Evolutionary conservation across 768 basidiomycete species (phyloP), one percentile per base, ranked within the genome.

Genomic region (Mycena belliarum): DNA sequence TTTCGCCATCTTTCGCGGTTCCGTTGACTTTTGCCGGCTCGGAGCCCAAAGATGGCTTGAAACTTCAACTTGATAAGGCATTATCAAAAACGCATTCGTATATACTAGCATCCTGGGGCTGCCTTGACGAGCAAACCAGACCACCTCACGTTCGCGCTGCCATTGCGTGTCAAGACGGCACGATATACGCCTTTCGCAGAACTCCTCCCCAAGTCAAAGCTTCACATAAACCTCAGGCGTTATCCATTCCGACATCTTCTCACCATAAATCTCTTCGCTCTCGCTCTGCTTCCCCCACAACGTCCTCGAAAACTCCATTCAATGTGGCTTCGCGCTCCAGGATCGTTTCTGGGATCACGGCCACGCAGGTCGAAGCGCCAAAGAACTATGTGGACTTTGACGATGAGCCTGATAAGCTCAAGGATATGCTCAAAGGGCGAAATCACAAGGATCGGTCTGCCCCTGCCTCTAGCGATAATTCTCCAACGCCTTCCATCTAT

Each of bases 311-410:
- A 1, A 60, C 79, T 10, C 81, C 83, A 5, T 86, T 88, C 67
- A 75, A 75, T 35, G 70, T 86, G 12, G 72, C 80, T n/a, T 72
- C 79, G 25, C 81, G 84, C 49, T 80, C 88, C 18, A 79, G 82
- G 6, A 80, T 87, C 6, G 87, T 90, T 1, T 88, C 90, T n/a
- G 86, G 84, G 12, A 73, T 93, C 6, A 89, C 84, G 9, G 75
- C 75, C 10, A 87, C 90, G 58, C 81, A 82, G 57, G 89, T 82
- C 0, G 88, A 92, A 68, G 91, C 91, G 0, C 84, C 89, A 0
- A 90, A 82, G 72, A 90, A 85, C 63, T 86, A 82, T 65, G 86
- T 92, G 2, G 92, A 93, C 66, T 91, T 85, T 55, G 91, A 93
- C 3, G 88, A 91, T 42, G 91, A 93, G 66, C 78, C 86, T 2